These are phyloP conservation scores for Clarireedia hainanense DNA, from an alignment of 2,329 filamentous ascomycete genomes.

Conservation along the genomic window DNA sequence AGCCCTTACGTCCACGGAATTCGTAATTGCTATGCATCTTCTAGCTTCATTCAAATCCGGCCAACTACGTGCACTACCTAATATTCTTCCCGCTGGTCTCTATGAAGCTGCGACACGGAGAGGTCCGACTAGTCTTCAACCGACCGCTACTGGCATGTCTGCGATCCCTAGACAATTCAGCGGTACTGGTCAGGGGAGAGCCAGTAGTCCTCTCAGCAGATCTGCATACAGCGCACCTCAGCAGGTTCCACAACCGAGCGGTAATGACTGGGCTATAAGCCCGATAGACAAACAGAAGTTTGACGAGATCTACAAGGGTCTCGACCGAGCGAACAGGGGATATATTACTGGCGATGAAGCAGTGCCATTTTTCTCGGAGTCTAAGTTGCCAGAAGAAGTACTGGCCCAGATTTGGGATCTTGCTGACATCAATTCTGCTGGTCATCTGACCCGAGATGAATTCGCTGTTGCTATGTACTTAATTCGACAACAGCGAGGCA, in stretches of 20 bases:
- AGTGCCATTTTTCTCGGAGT: conserved; percentile 89
- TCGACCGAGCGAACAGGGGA: conserved; percentile 75
- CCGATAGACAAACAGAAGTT: conserved; percentile 81
- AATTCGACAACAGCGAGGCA: conserved; percentile 80
- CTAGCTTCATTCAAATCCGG: conserved; percentile 86
- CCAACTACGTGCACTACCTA: conserved; percentile 70
- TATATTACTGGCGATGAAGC: conserved; percentile 91
- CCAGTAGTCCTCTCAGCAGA: conserved; percentile 49
- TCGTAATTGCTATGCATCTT: conserved; percentile 97
- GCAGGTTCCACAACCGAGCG: conserved; percentile 28
- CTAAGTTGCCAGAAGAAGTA: conserved; percentile 77
- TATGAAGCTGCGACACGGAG: conserved; percentile 84
- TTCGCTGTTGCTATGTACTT: conserved; percentile 98
- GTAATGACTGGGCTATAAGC: conserved; percentile 73
- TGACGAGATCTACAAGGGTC: conserved; percentile 73
- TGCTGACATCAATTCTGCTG: conserved; percentile 86
- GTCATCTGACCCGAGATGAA: conserved; percentile 76
- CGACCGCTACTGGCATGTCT: conserved; percentile 41
- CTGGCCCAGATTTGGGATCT: conserved; percentile 97
- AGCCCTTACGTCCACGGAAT: conserved; percentile 78
- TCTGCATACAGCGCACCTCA: conserved; percentile 37
- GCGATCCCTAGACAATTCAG: conserved; percentile 79
- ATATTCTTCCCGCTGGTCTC: conserved; percentile 70
- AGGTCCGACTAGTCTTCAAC: conserved; percentile 34
- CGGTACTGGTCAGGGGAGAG: conserved; percentile 49